A percentile compares a stretch with the other conserved stretches of the same genome.
phyloP scores from a whole-genome alignment of 495 filamentous ascomycete genomes.

The Collariella sp. region DNA sequence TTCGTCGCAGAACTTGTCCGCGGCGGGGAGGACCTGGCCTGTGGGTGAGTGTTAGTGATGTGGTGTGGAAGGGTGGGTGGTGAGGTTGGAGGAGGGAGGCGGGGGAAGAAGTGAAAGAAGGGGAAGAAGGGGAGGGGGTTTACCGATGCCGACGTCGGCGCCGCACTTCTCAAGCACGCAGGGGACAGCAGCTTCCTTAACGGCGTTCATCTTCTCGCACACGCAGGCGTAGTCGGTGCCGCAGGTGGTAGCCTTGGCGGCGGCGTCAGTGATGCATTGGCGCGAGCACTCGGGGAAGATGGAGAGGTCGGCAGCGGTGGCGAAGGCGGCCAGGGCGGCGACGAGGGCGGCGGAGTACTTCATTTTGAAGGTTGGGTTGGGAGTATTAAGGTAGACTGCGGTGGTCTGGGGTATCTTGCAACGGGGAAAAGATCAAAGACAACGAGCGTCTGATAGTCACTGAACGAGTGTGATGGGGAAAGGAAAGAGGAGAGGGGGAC shows the following conservation, averaged over 20 bases:
- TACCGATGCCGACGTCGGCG: slow-evolving; percentile 26
- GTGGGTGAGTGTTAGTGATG: slow-evolving; percentile 2
- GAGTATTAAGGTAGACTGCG: background rate
- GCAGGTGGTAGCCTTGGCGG: slow-evolving; percentile 30
- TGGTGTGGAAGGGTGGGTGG: background rate
- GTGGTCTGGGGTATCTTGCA: background rate
- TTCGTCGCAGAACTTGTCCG: slow-evolving; percentile 26
- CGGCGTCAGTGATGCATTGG: slow-evolving; percentile 30
- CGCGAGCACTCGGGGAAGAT: slow-evolving; percentile 35
- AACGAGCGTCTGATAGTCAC: slow-evolving; percentile 8
- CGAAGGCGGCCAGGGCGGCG: slow-evolving; percentile 27
- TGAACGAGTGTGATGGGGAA: slow-evolving; percentile 5
- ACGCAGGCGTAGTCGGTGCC: slow-evolving; percentile 36
- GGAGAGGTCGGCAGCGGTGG: slow-evolving; percentile 27
- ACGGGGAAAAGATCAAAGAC: background rate
- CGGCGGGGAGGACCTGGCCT: slow-evolving; percentile 35
- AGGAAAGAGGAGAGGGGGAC: background rate
- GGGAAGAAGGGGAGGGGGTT: background rate
- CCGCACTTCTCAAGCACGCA: slow-evolving; percentile 34
- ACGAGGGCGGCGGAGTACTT: slow-evolving; percentile 31
- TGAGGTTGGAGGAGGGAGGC: background rate
- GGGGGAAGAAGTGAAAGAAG: background rate
- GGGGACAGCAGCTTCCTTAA: slow-evolving; percentile 26
- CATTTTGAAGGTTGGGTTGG: slow-evolving; percentile 26
- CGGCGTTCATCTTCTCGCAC: slow-evolving; percentile 30